Evolutionary conservation across 495 filamentous ascomycete genomes (phyloP), one percentile per base, ranked within the genome.

Genomic region (Penicillium macrosclerotiorum): DNA sequence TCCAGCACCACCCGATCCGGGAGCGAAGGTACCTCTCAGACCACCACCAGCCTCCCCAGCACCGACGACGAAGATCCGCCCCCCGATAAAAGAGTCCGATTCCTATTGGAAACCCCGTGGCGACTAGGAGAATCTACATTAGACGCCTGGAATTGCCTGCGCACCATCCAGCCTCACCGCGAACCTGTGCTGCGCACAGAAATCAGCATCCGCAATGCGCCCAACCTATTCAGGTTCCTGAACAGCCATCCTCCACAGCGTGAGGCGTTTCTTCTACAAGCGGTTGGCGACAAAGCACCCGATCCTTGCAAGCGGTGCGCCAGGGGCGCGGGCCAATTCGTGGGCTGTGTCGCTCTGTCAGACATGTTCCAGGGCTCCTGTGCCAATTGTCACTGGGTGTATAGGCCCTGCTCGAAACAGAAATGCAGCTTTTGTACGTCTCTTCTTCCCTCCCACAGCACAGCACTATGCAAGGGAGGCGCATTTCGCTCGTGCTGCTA

Each of bases 351-450:
- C 19, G 25, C 20, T 6, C 12, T 41, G 2, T 26, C 23, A 4
- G 8, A 19, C 20, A 18, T 29, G 24, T 9, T 41, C 4, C 19
- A 41, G 3, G 38, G 38, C 1, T 14, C 38, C 16, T 41, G 38
- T 7, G 38, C 38, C 19, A 41, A 41, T 19, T 41, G 38, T n/a
- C 8, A 29, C 2, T 41, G 38, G 38, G 38, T 29, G 26, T 29
- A 20, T 9, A 18, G 24, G 9, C 23, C 4, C 0, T 3, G 38
- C 24, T 26, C 18, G 38, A 6, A 5, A 5, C 14, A 17, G 8
- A 24, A 41, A n/a, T 41, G 38, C 22, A 41, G 38, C 8, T 30
- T 41, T 19, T 18, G 38, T 41, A 17, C 27, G 38, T 41, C 5
- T 27, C 25, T 11, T 2, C 1, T 26, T 41, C 8, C 13, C 23